Conservation (phyloP, 2,329 filamentous ascomycete species). For the Ceratocystis colombiana region DNA sequence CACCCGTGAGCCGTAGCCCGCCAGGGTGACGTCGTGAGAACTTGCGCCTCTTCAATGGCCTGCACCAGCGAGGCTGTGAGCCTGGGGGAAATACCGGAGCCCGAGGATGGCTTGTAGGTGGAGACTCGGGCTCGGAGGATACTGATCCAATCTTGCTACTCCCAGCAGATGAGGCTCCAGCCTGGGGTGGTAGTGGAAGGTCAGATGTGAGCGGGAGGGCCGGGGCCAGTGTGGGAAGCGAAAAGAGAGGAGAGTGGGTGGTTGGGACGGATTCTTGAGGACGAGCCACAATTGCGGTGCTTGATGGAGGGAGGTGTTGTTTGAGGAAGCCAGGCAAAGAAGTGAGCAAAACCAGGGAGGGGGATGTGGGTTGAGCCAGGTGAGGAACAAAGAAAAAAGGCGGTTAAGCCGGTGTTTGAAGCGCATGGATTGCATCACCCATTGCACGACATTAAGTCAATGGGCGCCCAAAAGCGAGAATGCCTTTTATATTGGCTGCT, state of each 20-base stretch:
- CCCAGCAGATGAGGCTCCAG: not conserved
- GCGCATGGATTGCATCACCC: not conserved
- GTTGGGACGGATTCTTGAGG: not conserved
- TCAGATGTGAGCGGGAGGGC: not conserved
- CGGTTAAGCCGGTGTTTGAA: not conserved
- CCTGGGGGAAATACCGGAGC: not conserved
- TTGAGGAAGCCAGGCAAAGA: not conserved
- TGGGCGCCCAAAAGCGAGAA: no score
- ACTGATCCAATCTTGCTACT: not conserved
- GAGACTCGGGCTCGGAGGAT: not conserved
- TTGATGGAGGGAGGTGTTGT: not conserved
- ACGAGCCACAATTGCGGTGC: constrained; percentile 9
- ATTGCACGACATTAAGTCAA: no score
- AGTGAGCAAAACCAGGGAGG: not conserved
- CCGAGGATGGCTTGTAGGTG: not conserved
- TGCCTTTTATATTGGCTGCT: not conserved
- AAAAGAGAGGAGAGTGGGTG: not conserved
- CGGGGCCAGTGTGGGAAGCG: not conserved
- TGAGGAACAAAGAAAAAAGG: not conserved
- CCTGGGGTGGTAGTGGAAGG: not conserved
- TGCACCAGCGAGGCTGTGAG: not conserved
- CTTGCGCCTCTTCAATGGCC: not conserved
- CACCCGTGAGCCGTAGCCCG: not conserved
- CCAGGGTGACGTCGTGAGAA: not conserved
- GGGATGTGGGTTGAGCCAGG: not conserved